phyloP scores from a whole-genome alignment of 2,329 filamentous ascomycete species.

The Teratosphaeriaceae sp. region DNA sequence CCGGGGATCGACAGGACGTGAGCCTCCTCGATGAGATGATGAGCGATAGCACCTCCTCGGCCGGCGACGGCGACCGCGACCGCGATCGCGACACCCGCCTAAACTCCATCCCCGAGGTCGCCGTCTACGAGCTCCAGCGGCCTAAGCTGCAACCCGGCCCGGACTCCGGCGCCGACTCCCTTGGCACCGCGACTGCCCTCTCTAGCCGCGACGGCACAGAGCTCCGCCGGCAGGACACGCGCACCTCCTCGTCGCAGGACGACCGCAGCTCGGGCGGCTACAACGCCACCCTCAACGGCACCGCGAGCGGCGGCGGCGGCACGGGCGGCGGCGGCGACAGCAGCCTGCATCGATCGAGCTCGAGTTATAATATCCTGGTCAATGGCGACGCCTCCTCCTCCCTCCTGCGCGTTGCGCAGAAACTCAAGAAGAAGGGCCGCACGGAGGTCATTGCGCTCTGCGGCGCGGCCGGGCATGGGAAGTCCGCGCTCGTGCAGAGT shows the following conservation, averaged over 20 bases:
- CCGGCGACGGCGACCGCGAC: conserved; percentile 40
- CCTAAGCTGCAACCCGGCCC: too few relatives aligned
- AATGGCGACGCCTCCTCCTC: too few relatives aligned
- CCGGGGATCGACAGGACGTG: conserved; percentile 24
- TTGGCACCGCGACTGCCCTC: not conserved
- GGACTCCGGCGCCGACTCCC: not conserved
- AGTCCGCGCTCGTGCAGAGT: conserved; percentile 53
- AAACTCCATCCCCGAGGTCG: conserved; percentile 28
- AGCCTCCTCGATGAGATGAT: conserved; percentile 35
- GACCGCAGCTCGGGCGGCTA: conserved; percentile 14
- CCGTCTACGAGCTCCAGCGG: conserved; percentile 15
- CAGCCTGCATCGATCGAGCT: conserved; percentile 14
- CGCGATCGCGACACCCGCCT: conserved; percentile 31
- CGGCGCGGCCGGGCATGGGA: conserved; percentile 53
- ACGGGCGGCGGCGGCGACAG: too few relatives aligned
- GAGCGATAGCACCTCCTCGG: conserved; percentile 48
- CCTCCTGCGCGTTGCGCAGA: conserved; percentile 37
- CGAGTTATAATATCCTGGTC: conserved; percentile 15
- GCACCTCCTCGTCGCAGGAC: conserved; percentile 6
- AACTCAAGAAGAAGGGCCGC: conserved; percentile 47
- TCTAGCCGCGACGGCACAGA: conserved; percentile 6
- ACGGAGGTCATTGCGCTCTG: conserved; percentile 54
- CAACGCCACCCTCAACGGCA: conserved; percentile 7
- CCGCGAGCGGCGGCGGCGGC: too few relatives aligned
- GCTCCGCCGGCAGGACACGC: conserved; percentile 11